Evolutionary conservation across 164 flowering plant species (phyloP), one percentile per base, ranked within the genome.

Genomic region (Protea cynaroides): DNA sequence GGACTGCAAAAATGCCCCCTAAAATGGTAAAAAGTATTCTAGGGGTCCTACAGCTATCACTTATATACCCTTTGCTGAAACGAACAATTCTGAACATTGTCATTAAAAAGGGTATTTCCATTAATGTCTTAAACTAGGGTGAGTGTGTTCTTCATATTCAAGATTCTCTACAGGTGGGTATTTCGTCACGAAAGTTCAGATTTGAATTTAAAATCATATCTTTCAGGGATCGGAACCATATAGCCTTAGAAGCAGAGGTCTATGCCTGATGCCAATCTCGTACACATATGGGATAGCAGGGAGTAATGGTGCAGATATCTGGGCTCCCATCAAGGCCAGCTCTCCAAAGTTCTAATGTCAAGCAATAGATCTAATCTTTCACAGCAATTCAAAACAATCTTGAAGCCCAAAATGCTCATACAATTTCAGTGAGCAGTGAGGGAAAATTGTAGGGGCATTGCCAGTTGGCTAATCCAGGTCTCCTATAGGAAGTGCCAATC

Each of bases 221-320:
- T 51, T 56, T n/a, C 68, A 91, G 97, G 92, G 75, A 47, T 55
- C 72, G 25, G 85, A 80, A 61, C 53, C 64, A 15, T 76, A 69
- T 72, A 81, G 79, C 71, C 70, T 93, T 71, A 77, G 85, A 74
- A 81, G 75, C 72, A 73, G 87, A 71, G 98, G 98, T 1, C 72
- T 93, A 56, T 90, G 98, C 69, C 82, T 90, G 17, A 87, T 88
- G 59, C 98, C 98, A 10, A 63, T 86, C 23, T 78, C 86, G 8
- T 80, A 78, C 62, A 88, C 92, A 17, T 71, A 60, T 11, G 85
- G 83, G 64, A 79, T 93, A 65, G 84, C 84, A 55, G 75, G 82
- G 7, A 87, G 85, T 81, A 93, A 93, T 61, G 98, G 98, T 49
- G 98, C 98, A 0, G 98, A 93, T 75, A 84, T 93, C 29, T 93